A percentile compares a stretch with the other conserved stretches of the same genome.
Evolutionary conservation across 768 basidiomycete genomes (phyloP).

Genomic region (Xerocomus potaroensis): DNA sequence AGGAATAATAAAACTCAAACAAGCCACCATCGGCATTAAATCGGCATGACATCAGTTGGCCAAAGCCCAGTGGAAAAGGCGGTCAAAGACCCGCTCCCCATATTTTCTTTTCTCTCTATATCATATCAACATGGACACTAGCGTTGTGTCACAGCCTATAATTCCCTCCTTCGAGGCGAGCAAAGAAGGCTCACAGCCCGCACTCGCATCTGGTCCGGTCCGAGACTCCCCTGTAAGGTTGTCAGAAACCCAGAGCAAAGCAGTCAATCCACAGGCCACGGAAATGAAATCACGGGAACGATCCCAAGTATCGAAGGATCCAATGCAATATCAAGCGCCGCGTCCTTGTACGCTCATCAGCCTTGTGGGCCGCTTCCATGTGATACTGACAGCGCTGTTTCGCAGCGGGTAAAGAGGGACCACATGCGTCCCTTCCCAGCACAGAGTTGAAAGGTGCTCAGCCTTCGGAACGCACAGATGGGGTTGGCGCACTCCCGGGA

Average conservation of each 20-base stretch:
- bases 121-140: constrained; percentile 11
- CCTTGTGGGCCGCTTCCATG: background rate
- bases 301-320: background rate
- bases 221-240: constrained; percentile 4
- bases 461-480: constrained; percentile 32
- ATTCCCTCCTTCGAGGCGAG: constrained; percentile 17
- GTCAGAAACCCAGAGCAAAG: background rate
- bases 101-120: background rate
- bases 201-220: constrained; percentile 10
- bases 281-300: background rate
- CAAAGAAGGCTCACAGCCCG: constrained; percentile 15
- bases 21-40: constrained; percentile 7
- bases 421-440: constrained; percentile 33
- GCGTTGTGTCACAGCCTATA: constrained; percentile 5
- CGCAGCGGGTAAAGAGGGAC: background rate
- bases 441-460: constrained; percentile 30
- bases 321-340: constrained; percentile 1
- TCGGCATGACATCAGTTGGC: constrained; percentile 28
- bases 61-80: constrained; percentile 4
- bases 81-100: too few relatives aligned
- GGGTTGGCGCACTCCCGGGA: constrained; percentile 50
- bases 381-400: constrained; percentile 11
- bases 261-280: background rate
- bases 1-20: too few relatives aligned
- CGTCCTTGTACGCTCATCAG: constrained; percentile 9